phyloP scores from a whole-genome alignment of 495 filamentous ascomycete species.

The Neurospora sp. region DNA sequence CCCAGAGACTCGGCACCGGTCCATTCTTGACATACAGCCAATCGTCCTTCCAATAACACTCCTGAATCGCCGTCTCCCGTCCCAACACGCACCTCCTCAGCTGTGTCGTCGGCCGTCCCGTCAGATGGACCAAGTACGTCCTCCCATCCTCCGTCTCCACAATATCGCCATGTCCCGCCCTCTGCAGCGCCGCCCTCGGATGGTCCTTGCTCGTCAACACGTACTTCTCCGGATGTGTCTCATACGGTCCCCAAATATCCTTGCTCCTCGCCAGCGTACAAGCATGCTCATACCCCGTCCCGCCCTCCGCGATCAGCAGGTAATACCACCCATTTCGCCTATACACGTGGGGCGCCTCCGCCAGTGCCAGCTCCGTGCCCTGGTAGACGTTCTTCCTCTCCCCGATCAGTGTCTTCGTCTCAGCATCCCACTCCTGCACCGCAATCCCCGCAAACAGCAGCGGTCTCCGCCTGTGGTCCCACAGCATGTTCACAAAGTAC shows the following conservation, averaged over 20 bases:
- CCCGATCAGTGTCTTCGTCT: conserved; percentile 32
- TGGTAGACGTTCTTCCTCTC: conserved; percentile 42
- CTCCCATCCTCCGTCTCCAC: conserved; percentile 47
- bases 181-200: conserved; percentile 36
- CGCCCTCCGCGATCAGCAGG: conserved; percentile 56
- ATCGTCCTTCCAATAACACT: conserved; percentile 43
- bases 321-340: conserved; percentile 57
- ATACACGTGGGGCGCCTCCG: conserved; percentile 56
- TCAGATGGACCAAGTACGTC: conserved; percentile 45
- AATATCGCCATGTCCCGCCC: conserved; percentile 49
- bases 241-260: conserved; percentile 49
- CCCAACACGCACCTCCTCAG: conserved; percentile 43
- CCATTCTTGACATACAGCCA: conserved; percentile 49
- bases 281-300: conserved; percentile 48
- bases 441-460: conserved; percentile 35
- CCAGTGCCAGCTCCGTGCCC: conserved; percentile 43
- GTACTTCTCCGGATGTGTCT: conserved; percentile 38
- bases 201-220: conserved; percentile 37
- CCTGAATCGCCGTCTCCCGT: conserved; percentile 45
- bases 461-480: conserved; percentile 40
- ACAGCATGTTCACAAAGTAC: conserved; percentile 46
- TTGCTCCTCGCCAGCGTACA: conserved; percentile 42
- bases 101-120: conserved; percentile 43
- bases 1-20: conserved; percentile 40
- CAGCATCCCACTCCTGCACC: conserved; percentile 39